Percentiles rank a stretch among this genome's conserved stretches.
These are phyloP conservation scores for Xylariaceae sp. DNA, from an alignment of 2,329 filamentous ascomycete species.

Conservation along the genomic window DNA sequence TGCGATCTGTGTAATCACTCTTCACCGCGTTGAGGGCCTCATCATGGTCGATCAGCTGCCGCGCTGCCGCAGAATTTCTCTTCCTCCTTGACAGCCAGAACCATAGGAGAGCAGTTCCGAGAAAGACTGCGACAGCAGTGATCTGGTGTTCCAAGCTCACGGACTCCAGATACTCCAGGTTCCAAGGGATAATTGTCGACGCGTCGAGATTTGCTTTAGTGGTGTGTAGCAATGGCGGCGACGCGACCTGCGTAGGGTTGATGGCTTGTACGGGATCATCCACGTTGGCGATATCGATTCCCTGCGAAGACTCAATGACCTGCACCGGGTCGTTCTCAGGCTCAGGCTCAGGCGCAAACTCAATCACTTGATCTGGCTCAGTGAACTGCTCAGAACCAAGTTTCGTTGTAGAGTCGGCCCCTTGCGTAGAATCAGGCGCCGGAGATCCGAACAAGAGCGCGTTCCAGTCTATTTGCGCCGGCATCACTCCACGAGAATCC, in stretches of 20 bases:
- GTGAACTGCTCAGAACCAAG: no score
- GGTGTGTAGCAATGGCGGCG: not conserved
- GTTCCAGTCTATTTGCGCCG: slow-evolving; percentile 22
- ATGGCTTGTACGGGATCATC: no score
- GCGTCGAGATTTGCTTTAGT: slow-evolving; percentile 7
- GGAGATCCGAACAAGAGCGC: slow-evolving; percentile 18
- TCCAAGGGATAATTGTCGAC: slow-evolving; percentile 4
- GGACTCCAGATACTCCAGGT: not conserved
- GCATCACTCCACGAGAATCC: slow-evolving; percentile 15
- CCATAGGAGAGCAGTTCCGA: slow-evolving; percentile 14
- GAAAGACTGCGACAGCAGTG: slow-evolving; percentile 10
- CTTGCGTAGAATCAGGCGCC: not conserved
- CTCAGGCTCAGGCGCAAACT: no score
- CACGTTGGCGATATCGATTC: no score
- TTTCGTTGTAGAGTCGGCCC: not conserved
- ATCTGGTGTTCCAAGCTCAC: slow-evolving; percentile 4
- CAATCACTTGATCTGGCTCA: no score
- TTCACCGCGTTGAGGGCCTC: slow-evolving; percentile 11
- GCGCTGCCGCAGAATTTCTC: slow-evolving; percentile 1
- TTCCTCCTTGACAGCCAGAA: slow-evolving; percentile 10
- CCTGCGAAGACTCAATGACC: no score
- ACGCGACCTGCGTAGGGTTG: no score
- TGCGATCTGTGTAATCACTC: slow-evolving; percentile 14
- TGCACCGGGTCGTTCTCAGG: no score
- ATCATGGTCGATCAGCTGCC: slow-evolving; percentile 5